Percentiles rank a stretch among this genome's conserved stretches.
Evolutionary conservation across 2,329 filamentous ascomycete genomes (phyloP).

Genomic region (Talaromyces sp.): DNA sequence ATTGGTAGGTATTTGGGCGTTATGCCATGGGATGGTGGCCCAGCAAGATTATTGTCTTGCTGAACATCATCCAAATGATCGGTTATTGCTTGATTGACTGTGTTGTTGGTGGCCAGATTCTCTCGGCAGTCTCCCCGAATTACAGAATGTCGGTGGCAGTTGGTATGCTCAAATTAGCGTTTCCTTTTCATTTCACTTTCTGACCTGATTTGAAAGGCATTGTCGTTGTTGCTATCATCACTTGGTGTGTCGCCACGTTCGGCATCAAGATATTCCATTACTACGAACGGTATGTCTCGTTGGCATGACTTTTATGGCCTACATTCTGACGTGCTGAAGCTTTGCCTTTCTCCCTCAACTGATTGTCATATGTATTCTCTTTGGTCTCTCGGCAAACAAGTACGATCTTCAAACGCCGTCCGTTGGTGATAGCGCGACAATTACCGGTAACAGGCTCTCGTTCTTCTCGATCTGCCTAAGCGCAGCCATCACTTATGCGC

Average conservation of each 20-base stretch:
- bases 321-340: slow-evolving; percentile 20
- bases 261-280: slow-evolving; percentile 63
- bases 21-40: slow-evolving; percentile 64
- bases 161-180: slow-evolving; percentile 34
- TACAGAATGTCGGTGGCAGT: slow-evolving; percentile 59
- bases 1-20: slow-evolving; percentile 47
- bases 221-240: slow-evolving; percentile 57
- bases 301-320: neutral
- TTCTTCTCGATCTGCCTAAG: slow-evolving; percentile 67
- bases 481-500: slow-evolving; percentile 58
- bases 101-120: slow-evolving; percentile 62
- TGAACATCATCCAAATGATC: slow-evolving; percentile 59
- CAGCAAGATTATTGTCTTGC: slow-evolving; percentile 56
- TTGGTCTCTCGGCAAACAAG: slow-evolving; percentile 55
- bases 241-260: slow-evolving; percentile 61
- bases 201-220: slow-evolving; percentile 37
- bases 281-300: slow-evolving; percentile 53
- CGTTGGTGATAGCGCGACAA: slow-evolving; percentile 45
- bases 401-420: slow-evolving; percentile 53
- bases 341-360: slow-evolving; percentile 62
- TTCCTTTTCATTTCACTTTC: neutral
- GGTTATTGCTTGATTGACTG: slow-evolving; percentile 60
- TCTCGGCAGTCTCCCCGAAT: slow-evolving; percentile 58
- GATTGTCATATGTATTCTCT: slow-evolving; percentile 56
- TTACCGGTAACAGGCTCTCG: slow-evolving; percentile 52